phyloP scores from a whole-genome alignment of 352 stramenopile genomes.

The Phytophthora tentaculata region DNA sequence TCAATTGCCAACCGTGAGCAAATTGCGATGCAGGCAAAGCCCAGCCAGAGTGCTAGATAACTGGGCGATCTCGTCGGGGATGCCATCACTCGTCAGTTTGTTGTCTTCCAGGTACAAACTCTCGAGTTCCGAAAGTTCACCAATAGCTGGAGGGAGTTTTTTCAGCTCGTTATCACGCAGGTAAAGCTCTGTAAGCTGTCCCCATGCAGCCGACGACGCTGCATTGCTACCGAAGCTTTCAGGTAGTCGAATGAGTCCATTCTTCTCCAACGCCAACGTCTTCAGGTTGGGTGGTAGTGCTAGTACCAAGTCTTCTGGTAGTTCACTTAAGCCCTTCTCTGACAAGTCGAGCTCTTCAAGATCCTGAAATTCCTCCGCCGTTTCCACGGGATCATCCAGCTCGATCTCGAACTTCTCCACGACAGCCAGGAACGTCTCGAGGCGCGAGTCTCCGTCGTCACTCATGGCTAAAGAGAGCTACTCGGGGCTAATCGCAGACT shows the following conservation, averaged over 20 bases:
- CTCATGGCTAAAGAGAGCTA: conserved; percentile 40
- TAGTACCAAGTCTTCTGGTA: conserved; percentile 60
- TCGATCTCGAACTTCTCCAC: conserved; percentile 79
- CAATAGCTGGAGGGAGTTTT: conserved; percentile 55
- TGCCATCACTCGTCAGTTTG: conserved; percentile 59
- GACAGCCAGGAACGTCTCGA: conserved; percentile 61
- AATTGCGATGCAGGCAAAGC: conserved; percentile 85
- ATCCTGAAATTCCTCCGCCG: conserved; percentile 63
- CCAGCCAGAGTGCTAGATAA: conserved; percentile 59
- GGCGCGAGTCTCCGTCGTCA: conserved; percentile 34
- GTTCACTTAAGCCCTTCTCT: conserved; percentile 69
- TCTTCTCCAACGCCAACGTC: conserved; percentile 85
- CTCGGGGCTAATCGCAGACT: conserved; percentile 29
- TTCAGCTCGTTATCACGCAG: conserved; percentile 79
- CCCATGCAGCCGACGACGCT: conserved; percentile 31
- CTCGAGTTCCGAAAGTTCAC: conserved; percentile 69
- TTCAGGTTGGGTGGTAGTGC: conserved; percentile 69
- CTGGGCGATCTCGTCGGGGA: conserved; percentile 58
- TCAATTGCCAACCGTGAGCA: conserved; percentile 53
- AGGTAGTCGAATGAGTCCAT: conserved; percentile 58
- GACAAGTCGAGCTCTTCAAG: conserved; percentile 87
- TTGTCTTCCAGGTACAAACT: conserved; percentile 91
- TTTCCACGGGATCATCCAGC: conserved; percentile 69
- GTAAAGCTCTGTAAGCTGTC: conserved; percentile 83
- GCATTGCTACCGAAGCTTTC: conserved; percentile 47